Percentiles rank a stretch among this genome's conserved stretches.
phyloP scores from a whole-genome alignment of 1,284 basidiomycete species.

The Fomitopsis betulina region DNA sequence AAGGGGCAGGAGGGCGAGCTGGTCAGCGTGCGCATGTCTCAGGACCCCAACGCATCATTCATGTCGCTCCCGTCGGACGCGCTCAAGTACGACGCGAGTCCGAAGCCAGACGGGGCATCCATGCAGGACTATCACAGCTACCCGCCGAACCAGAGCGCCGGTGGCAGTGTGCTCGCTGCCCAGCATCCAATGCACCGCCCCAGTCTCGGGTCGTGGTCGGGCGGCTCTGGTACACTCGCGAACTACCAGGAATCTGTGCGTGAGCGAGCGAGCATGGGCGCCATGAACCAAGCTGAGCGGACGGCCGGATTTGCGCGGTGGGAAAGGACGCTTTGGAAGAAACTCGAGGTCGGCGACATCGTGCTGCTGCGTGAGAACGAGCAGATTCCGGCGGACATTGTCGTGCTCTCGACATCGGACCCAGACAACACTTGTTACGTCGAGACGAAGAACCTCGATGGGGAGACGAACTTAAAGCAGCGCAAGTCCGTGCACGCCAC shows the following conservation, averaged over 20 bases:
- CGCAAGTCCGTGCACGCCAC: slow-evolving; percentile 79
- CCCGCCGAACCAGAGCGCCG: slow-evolving; percentile 3
- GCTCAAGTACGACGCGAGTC: slow-evolving; percentile 38
- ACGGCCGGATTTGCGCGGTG: slow-evolving; percentile 75
- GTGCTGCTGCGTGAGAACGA: slow-evolving; percentile 91
- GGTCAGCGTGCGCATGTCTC: slow-evolving; percentile 31
- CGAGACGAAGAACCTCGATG: slow-evolving; percentile 95
- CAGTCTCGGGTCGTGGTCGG: slow-evolving; percentile 17
- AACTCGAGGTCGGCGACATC: slow-evolving; percentile 96
- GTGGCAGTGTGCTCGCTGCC: background rate
- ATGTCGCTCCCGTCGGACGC: slow-evolving; percentile 31
- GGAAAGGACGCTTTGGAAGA: slow-evolving; percentile 98
- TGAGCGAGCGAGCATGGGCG: slow-evolving; percentile 56
- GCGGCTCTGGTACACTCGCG: slow-evolving; percentile 23
- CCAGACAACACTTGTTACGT: slow-evolving; percentile 83
- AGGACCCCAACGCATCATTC: background rate
- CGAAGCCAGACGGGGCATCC: background rate
- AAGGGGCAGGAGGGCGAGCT: slow-evolving; percentile 39
- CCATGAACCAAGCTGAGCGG: slow-evolving; percentile 74
- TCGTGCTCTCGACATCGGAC: slow-evolving; percentile 86
- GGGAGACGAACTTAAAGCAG: slow-evolving; percentile 95
- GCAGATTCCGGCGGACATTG: slow-evolving; percentile 92
- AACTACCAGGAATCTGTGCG: slow-evolving; percentile 53
- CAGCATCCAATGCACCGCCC: background rate
- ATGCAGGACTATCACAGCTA: slow-evolving; percentile 5